Evolutionary conservation across 345 rosid species (phyloP), one percentile per base, ranked within the genome.

Genomic region (Aquilaria sinensis): DNA sequence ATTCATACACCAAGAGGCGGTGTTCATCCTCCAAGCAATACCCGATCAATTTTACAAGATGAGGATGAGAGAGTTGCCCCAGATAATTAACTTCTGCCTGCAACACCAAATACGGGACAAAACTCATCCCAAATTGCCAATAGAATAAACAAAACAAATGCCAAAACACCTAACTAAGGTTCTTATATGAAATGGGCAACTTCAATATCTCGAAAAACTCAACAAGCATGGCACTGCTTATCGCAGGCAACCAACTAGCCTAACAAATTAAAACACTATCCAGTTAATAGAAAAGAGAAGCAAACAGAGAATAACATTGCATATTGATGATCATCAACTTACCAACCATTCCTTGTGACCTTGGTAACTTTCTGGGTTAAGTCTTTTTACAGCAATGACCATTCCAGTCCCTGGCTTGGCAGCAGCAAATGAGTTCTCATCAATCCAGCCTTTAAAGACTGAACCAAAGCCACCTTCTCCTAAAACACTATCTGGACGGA

Each of bases 391-490:
- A 54, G 94, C 94, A 78, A 84, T 79, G 48, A 82, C 85, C 60
- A 74, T 56, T 50, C 94, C 90, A 58, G 88, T 79, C 56, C 94
- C 94, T 51, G 94, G 85, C 76, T 87, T 87, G 67, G 88, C 3
- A 57, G 90, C 86, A 54, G 82, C 33, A 30, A 68, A 68, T 50
- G 94, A 70, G 57, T 79, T 63, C 71, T 76, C 81, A 68, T 84
- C 90, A 48, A 87, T 71, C 94, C 94, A 87, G 11, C 94, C 94
- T 68, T 87, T 87, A 49, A 82, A 84, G 53, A 87, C 94, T 0
- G 94, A 87, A 59, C 94, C 94, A 54, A 87, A 84, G 58, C 94
- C 90, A 56, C 94, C 94, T 75, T 87, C 94, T 57, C 94, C 94
- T 31, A 87, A 51, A 45, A 84, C 82, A 54, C 86, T 87, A 65